These are phyloP conservation scores for Suillus fuscotomentosus DNA, from an alignment of 768 basidiomycete species.

Conservation along the genomic window DNA sequence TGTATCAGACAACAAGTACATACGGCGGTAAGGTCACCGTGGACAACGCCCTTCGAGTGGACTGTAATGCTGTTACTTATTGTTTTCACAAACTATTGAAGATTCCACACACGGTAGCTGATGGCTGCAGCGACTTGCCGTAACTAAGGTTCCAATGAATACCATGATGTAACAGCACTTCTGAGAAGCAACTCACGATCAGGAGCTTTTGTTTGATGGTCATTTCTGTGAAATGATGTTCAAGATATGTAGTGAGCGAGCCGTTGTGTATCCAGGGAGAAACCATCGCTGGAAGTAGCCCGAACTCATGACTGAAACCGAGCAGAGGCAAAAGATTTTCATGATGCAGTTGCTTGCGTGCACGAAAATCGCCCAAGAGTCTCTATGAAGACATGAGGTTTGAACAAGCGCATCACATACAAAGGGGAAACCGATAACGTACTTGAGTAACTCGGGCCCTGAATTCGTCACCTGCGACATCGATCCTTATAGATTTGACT, in stretches of 20 bases:
- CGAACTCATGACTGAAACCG: constrained; percentile 29
- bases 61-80: background rate
- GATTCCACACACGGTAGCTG: constrained; percentile 4
- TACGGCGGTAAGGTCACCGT: constrained; percentile 28
- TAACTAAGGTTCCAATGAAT: background rate
- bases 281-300: constrained; percentile 31
- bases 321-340: constrained; percentile 26
- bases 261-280: constrained; percentile 35
- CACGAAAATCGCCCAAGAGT: constrained; percentile 15
- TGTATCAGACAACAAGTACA: constrained; percentile 2
- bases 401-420: background rate
- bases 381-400: constrained; percentile 5
- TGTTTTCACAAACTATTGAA: background rate
- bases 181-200: constrained; percentile 15
- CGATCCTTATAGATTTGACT: constrained; percentile 8
- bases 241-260: constrained; percentile 23
- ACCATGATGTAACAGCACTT: background rate
- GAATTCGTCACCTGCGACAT: constrained; percentile 1
- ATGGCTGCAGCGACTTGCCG: constrained; percentile 16
- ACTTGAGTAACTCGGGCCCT: constrained; percentile 4
- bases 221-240: constrained; percentile 10
- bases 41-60: background rate
- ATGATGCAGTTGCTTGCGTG: constrained; percentile 30
- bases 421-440: background rate
- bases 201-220: constrained; percentile 3